Evolutionary conservation across 2,329 filamentous ascomycete species (phyloP).

Genomic region (Calonectria hawksworthii): DNA sequence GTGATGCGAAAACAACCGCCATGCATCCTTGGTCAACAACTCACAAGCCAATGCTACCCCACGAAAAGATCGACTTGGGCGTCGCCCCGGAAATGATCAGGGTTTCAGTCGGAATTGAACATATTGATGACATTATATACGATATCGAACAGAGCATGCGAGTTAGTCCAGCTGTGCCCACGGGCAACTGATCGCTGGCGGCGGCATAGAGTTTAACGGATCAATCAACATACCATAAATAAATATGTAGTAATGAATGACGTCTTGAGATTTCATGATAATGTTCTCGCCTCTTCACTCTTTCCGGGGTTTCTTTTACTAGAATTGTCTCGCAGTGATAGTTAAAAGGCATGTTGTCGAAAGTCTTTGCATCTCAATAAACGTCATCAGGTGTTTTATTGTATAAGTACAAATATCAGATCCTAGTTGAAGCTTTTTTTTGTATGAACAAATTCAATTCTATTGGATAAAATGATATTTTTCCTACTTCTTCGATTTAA

Average conservation of each 20-base stretch:
- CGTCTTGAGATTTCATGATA: not conserved
- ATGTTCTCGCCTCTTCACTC: not conserved
- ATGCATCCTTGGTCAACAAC: slow-evolving; percentile 96
- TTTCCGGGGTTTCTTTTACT: not conserved
- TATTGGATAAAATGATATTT: no score
- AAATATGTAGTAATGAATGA: not conserved
- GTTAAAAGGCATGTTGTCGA: not conserved
- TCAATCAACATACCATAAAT: not conserved
- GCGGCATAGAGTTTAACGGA: not conserved
- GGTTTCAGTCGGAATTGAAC: slow-evolving; percentile 93
- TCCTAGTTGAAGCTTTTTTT: not conserved
- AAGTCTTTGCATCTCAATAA: not conserved
- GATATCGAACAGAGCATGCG: slow-evolving; percentile 81
- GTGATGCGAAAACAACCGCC: slow-evolving; percentile 92
- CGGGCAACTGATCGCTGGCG: not conserved
- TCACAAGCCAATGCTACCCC: slow-evolving; percentile 88
- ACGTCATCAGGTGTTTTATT: not conserved
- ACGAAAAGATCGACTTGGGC: slow-evolving; percentile 85
- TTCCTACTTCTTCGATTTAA: not conserved
- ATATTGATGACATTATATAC: slow-evolving; percentile 95
- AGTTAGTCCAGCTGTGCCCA: slow-evolving; percentile 18
- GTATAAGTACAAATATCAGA: no score
- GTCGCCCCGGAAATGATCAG: slow-evolving; percentile 90
- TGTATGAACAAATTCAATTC: not conserved
- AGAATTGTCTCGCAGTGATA: not conserved